A percentile compares a stretch with the other conserved stretches of the same genome.
These are phyloP conservation scores for Metschnikowia picachoensis DNA, from an alignment of 805 yeast genomes.

Conservation along the genomic window DNA sequence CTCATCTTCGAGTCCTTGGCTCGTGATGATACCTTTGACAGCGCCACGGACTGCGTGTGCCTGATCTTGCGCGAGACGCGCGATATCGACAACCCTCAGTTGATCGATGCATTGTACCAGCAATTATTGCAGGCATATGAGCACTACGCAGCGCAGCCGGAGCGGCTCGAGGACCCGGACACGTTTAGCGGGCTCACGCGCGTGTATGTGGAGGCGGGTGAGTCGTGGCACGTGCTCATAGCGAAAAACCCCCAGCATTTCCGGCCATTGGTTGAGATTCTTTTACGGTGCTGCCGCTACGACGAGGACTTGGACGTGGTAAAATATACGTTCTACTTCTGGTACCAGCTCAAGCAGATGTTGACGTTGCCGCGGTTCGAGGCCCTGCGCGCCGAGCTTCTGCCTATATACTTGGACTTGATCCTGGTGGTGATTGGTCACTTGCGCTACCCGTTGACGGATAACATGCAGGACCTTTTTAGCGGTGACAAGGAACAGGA, in stretches of 20 bases:
- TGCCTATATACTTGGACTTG: conserved; percentile 55
- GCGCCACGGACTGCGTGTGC: conserved; percentile 81
- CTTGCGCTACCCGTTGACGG: conserved; percentile 63
- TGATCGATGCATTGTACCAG: conserved; percentile 64
- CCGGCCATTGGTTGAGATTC: conserved; percentile 66
- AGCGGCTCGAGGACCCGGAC: conserved; percentile 56
- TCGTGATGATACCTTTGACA: conserved; percentile 70
- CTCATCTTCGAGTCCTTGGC: conserved; percentile 60
- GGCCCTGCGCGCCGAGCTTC: conserved; percentile 46
- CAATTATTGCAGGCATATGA: conserved; percentile 63
- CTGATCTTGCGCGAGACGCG: conserved; percentile 78
- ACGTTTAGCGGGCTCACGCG: conserved; percentile 67
- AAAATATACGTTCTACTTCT: conserved; percentile 85
- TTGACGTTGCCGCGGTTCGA: conserved; percentile 56
- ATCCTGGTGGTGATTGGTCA: conserved; percentile 61
- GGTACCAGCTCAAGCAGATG: conserved; percentile 79
- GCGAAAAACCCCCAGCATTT: conserved; percentile 69
- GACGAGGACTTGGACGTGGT: conserved; percentile 86
- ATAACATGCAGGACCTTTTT: conserved; percentile 44
- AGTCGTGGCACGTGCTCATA: conserved; percentile 87
- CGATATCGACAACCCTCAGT: conserved; percentile 60
- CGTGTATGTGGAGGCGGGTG: conserved; percentile 88
- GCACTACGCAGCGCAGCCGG: conserved; percentile 25
- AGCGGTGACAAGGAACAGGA: conserved; percentile 71
- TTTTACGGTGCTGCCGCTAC: conserved; percentile 65